Evolutionary conservation across 2,329 filamentous ascomycete genomes (phyloP), one percentile per base, ranked within the genome.

Genomic region (Parastagonospora nodorum): DNA sequence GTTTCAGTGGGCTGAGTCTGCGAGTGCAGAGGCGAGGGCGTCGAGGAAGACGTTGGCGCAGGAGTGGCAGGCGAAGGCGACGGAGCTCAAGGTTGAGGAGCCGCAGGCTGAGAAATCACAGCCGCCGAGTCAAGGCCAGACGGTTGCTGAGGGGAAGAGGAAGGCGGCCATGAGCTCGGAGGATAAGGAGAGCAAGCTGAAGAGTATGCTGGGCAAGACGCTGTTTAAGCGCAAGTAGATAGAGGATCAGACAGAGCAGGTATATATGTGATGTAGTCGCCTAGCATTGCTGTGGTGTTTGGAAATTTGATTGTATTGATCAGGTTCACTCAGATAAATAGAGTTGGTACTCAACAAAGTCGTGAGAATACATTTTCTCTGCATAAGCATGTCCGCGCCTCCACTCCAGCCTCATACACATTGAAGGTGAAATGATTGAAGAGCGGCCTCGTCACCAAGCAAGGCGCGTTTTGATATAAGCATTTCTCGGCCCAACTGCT

Each of bases 401-500:
- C 67, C 60, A 32, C 63, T 55, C 53, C 57, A 52, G 57, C 61
- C 45, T 45, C 56, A 37, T 56, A 45, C 55, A 66, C 35, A 54
- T 31, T 19, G 30, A 45, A 43, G 36, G 50, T 45, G 55, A 49
- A 48, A 53, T 57, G 53, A 58, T 44, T 53, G 52, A 39, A 58
- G 57, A 58, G 61, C 60, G 61, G 67, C 55, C 68, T 70, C 61
- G 64, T 68, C 67, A 47, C 61, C 65, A 56, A 70, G 67, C 61
- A 67, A 61, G 61, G 64, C 58, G 58, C 53, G 55, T 63, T 51
- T 70, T 47, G 44, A 63, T 71, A 57, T 71, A 84, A 94, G 92
- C 92, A 96, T 91, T 91, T 96, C 91, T 96, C 92, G 90, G 92
- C 92, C 92, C 91, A 92, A 92, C 86, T 84, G 82, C 86, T 92